Evolutionary conservation across 176 grass and related monocot genomes (phyloP).

Genomic region (Eleusine indica): DNA sequence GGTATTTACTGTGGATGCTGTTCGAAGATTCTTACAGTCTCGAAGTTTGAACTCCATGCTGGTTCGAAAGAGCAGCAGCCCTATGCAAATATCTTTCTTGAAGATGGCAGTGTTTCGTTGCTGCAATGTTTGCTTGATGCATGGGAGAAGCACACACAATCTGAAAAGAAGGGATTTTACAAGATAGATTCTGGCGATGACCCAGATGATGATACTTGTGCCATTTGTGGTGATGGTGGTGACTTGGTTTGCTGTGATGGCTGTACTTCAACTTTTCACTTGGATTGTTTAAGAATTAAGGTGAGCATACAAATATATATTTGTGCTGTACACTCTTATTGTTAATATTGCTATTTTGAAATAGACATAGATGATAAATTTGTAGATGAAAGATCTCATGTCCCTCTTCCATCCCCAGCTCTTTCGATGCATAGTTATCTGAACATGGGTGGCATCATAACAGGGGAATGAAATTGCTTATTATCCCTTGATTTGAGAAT

Average conservation of each 20-base stretch:
- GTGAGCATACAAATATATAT: slow-evolving; percentile 45
- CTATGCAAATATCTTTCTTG: slow-evolving; percentile 72
- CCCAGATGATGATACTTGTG: slow-evolving; percentile 74
- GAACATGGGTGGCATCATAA: background rate
- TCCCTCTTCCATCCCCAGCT: background rate
- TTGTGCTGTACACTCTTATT: slow-evolving; percentile 2
- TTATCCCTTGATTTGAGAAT: slow-evolving; percentile 31
- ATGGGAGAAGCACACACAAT: slow-evolving; percentile 71
- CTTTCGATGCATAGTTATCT: slow-evolving; percentile 27
- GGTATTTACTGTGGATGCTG: slow-evolving; percentile 94
- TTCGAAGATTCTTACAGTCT: slow-evolving; percentile 68
- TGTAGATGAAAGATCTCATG: background rate
- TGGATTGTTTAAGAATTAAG: slow-evolving; percentile 85
- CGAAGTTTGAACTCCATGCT: slow-evolving; percentile 97
- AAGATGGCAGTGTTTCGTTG: slow-evolving; percentile 57
- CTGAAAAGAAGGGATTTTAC: slow-evolving; percentile 81
- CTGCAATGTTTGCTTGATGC: slow-evolving; percentile 77
- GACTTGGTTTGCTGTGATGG: slow-evolving; percentile 84
- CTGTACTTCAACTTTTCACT: slow-evolving; percentile 92
- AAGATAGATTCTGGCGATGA: slow-evolving; percentile 64
- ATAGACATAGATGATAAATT: background rate
- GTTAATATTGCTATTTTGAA: background rate
- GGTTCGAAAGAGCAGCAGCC: slow-evolving; percentile 76
- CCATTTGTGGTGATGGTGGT: slow-evolving; percentile 93
- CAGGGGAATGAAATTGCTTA: slow-evolving; percentile 22